Percentiles rank a stretch among this genome's conserved stretches.
Conservation (phyloP, 2,329 filamentous ascomycete genomes). For the Diaporthe ampelina region DNA sequence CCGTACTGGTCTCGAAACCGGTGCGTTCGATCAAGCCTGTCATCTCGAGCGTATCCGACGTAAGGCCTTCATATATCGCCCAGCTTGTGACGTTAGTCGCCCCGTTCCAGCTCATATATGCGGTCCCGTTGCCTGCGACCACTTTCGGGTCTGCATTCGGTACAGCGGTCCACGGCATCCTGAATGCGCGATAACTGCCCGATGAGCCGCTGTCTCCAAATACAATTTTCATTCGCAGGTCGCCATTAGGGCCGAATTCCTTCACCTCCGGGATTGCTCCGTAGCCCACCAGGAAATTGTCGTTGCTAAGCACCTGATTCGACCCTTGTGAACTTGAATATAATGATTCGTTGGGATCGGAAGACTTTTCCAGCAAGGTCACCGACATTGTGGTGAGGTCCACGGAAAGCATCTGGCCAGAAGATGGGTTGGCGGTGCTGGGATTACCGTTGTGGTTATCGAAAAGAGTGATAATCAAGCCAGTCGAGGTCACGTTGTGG, state of each 20-base stretch:
- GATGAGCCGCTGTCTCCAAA: background rate
- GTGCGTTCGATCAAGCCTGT: background rate
- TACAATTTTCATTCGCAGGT: background rate
- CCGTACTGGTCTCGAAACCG: background rate
- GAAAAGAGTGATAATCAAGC: background rate
- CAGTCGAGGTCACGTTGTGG: background rate
- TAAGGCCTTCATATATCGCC: background rate
- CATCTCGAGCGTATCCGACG: background rate
- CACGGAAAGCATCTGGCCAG: background rate
- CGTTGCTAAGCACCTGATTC: background rate
- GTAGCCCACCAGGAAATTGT: background rate
- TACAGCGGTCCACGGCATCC: background rate
- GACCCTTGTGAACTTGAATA: background rate
- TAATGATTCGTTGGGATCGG: background rate
- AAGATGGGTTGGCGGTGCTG: background rate
- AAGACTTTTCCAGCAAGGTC: background rate
- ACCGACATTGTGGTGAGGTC: background rate
- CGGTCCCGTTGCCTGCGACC: background rate
- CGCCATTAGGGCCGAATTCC: background rate
- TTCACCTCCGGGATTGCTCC: background rate
- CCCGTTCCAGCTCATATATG: background rate
- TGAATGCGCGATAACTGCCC: background rate
- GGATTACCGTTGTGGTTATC: background rate
- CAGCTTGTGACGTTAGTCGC: background rate
- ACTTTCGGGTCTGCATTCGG: background rate